Base-by-base conservation (phyloP, 2,329 filamentous ascomycete genomes). In the Pyricularia grisea region DNA sequence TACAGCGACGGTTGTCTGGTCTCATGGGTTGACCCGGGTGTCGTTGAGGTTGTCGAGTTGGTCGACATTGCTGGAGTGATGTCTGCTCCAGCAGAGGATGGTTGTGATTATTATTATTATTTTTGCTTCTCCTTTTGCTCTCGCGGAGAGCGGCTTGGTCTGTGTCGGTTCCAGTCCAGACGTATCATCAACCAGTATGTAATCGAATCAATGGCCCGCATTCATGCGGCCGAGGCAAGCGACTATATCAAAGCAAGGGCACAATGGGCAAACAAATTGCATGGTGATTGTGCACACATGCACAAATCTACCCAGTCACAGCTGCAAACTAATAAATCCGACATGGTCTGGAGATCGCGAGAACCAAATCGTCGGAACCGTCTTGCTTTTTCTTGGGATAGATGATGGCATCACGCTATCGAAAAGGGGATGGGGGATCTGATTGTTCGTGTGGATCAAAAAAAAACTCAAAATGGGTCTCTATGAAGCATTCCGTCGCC, bases 1-100 rank as follows among this genome's bases (percentile, higher is more conserved):
- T 75, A 72, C 42, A 77, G 73, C 66, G 74, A 72, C 4, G 71
- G 67, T 50, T 76, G 74, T 65, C 70, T 68, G 58, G 65, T 67
- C 27, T 71, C 70, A 63, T 70, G 71, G 1, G 71, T 23, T 9
- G n/a, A 23, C 58, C n/a, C 7, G 23, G 58, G 23, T 12, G n/a
- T 7, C 10, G 10, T 12, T 4, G 58, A 12, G n/a, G 23, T 27
- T 11, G 58, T 61, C 25, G 58, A 23, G 58, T 61, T 61, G 58
- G 9, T 27, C 25, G 58, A 23, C 58, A 61, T 61, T 20, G 42
- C 17, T 42, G 17, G 36, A 42, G 17, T 11, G 36, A 4, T 42
- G 12, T 20, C 36, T 3, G 12, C 36, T 42, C 33, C 36, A 20
- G 12, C 14, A 42, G 17, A 20, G 4, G 36, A 36, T 2, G 33